Percentiles rank a stretch among this genome's conserved stretches.
phyloP scores from a whole-genome alignment of 352 stramenopile species.

The Thalassiosira mediterranea region DNA sequence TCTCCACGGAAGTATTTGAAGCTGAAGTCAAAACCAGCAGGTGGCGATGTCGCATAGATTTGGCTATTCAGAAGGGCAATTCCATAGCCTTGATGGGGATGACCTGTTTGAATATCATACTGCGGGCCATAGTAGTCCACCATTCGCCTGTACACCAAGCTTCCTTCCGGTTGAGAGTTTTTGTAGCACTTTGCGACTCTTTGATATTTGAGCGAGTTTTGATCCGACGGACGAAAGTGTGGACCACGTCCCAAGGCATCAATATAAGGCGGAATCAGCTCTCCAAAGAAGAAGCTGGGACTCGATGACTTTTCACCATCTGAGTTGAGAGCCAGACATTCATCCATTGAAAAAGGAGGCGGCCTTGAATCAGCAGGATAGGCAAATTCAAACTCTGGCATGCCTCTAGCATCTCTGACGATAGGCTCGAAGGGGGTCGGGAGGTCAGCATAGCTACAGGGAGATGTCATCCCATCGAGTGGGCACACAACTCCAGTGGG shows the following conservation, averaged over 20 bases:
- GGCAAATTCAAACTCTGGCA: slow-evolving; percentile 76
- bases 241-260: slow-evolving; percentile 90
- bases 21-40: slow-evolving; percentile 52
- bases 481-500: slow-evolving; percentile 91
- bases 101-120: slow-evolving; percentile 90
- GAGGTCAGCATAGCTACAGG: slow-evolving; percentile 91
- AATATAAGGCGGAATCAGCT: slow-evolving; percentile 94
- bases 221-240: slow-evolving; percentile 88
- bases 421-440: slow-evolving; percentile 89
- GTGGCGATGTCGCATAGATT: slow-evolving; percentile 56
- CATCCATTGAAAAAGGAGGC: slow-evolving; percentile 87
- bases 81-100: slow-evolving; percentile 93
- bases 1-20: slow-evolving; percentile 64
- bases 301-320: slow-evolving; percentile 50
- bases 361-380: slow-evolving; percentile 81
- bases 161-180: slow-evolving; percentile 89
- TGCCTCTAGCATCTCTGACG: slow-evolving; percentile 74
- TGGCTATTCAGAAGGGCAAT: slow-evolving; percentile 81
- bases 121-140: slow-evolving; percentile 92
- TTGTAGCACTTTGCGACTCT: slow-evolving; percentile 89
- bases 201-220: slow-evolving; percentile 78
- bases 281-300: slow-evolving; percentile 90
- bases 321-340: slow-evolving; percentile 89
- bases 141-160: slow-evolving; percentile 92
- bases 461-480: slow-evolving; percentile 93